Evolutionary conservation across 108 stramenopile genomes (phyloP).

Genomic region (Stephanodiscus minutulus): DNA sequence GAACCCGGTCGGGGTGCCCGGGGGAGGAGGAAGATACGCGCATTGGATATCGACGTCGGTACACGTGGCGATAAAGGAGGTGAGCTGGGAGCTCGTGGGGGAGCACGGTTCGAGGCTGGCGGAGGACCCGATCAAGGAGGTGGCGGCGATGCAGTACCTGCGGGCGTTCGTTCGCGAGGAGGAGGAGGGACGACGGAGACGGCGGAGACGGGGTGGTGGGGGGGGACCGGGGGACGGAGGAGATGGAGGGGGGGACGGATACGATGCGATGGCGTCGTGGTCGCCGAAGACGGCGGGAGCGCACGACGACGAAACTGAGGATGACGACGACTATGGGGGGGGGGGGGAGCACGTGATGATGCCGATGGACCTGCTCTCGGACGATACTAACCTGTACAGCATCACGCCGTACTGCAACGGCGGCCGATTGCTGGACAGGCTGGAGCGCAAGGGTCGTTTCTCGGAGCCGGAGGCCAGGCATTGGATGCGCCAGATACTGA

Average conservation of each 20-base stretch:
- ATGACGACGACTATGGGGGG: constrained; percentile 34
- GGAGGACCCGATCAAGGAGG: constrained; percentile 86
- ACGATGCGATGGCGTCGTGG: no score
- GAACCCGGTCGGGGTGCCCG: no score
- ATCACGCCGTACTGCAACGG: constrained; percentile 90
- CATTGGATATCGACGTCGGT: constrained; percentile 73
- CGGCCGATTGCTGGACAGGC: constrained; percentile 85
- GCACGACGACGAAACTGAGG: neutral
- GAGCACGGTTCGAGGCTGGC: constrained; percentile 62
- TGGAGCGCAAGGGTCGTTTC: constrained; percentile 76
- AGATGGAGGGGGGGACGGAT: no score
- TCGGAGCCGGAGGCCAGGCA: constrained; percentile 80
- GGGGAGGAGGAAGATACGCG: no score
- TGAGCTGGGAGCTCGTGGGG: constrained; percentile 75
- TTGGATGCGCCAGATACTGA: constrained; percentile 87
- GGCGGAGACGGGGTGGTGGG: neutral
- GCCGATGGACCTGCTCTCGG: constrained; percentile 72
- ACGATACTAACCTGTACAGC: constrained; percentile 81
- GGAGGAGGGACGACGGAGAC: constrained; percentile 17
- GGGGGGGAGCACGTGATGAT: constrained; percentile 71
- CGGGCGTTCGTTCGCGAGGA: constrained; percentile 43
- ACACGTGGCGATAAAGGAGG: constrained; percentile 82
- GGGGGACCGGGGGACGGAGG: no score
- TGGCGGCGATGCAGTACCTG: constrained; percentile 83
- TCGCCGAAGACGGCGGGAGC: no score